Evolutionary conservation across 208 protist species (phyloP).

Genomic region (Crithidia fasciculata): DNA sequence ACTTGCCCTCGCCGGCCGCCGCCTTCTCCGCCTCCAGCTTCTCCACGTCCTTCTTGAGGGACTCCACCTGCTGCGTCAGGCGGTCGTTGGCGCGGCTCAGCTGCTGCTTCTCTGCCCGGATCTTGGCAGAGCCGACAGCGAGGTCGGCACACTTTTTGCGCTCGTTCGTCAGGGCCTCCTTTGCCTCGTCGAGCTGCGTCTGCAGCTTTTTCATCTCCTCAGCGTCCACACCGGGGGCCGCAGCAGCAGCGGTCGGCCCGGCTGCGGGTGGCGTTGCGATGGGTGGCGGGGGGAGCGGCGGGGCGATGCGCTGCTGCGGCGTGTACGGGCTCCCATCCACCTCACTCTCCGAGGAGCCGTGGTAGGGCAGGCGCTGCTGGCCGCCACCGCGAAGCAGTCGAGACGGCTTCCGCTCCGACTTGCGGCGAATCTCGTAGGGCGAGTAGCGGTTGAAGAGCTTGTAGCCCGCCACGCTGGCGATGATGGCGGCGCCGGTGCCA

Average conservation of each 20-base stretch:
- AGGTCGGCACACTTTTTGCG: slow-evolving; percentile 70
- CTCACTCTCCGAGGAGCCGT: slow-evolving; percentile 34
- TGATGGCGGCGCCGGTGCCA: slow-evolving; percentile 57
- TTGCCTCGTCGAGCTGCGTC: slow-evolving; percentile 64
- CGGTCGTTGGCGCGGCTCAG: slow-evolving; percentile 63
- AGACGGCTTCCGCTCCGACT: slow-evolving; percentile 43
- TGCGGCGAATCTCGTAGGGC: slow-evolving; percentile 82
- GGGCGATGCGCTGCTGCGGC: slow-evolving; percentile 7
- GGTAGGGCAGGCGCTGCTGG: not conserved
- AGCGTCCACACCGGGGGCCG: slow-evolving; percentile 10
- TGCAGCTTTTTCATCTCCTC: slow-evolving; percentile 58
- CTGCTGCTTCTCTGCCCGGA: slow-evolving; percentile 58
- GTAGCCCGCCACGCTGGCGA: slow-evolving; percentile 51
- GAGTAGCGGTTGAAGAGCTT: slow-evolving; percentile 82
- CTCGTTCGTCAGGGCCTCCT: slow-evolving; percentile 71
- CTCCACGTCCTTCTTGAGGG: slow-evolving; percentile 43
- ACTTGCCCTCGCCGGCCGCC: slow-evolving; percentile 3
- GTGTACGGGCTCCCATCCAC: slow-evolving; percentile 19
- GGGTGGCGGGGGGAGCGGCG: slow-evolving; percentile 29
- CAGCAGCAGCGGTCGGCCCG: slow-evolving; percentile 3
- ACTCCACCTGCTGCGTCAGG: slow-evolving; percentile 52
- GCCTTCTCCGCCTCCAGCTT: slow-evolving; percentile 25
- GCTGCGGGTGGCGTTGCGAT: slow-evolving; percentile 19
- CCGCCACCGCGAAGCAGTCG: slow-evolving; percentile 2
- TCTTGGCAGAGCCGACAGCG: slow-evolving; percentile 60